phyloP scores from a whole-genome alignment of 768 basidiomycete species.

The Boletus coccyginus region DNA sequence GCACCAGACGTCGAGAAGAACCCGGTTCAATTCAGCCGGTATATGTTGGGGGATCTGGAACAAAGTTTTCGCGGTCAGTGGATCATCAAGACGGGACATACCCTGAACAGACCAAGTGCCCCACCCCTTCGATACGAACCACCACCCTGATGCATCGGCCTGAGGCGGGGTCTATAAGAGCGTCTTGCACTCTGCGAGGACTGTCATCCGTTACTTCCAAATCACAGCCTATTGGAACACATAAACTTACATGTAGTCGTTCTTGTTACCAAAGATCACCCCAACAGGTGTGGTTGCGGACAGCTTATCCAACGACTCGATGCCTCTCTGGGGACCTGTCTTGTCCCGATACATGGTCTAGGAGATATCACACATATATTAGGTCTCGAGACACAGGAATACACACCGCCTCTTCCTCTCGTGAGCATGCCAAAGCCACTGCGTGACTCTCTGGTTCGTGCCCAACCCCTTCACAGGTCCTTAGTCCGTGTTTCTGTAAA shows the following conservation, averaged over 20 bases:
- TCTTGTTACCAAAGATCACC: conserved; percentile 47
- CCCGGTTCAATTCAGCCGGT: conserved; percentile 25
- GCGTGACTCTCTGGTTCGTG: conserved; percentile 31
- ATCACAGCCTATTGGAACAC: background rate
- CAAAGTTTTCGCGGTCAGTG: background rate
- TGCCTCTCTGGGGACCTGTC: conserved; percentile 52
- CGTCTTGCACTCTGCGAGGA: conserved; percentile 32
- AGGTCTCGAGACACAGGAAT: background rate
- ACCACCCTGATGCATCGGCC: conserved; percentile 25
- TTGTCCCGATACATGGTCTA: conserved; percentile 65
- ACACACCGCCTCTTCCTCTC: conserved; percentile 61
- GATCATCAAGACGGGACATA: no score
- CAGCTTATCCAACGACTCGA: conserved; percentile 42
- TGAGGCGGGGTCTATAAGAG: conserved; percentile 24
- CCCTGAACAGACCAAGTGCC: conserved; percentile 31
- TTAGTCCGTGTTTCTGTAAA: conserved; percentile 46
- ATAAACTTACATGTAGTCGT: conserved; percentile 50
- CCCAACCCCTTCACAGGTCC: conserved; percentile 33
- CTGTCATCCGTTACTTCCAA: conserved; percentile 12
- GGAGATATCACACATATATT: background rate
- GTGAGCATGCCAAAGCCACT: conserved; percentile 55
- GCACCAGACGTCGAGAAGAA: conserved; percentile 24
- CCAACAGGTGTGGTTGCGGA: conserved; percentile 47
- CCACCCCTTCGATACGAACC: conserved; percentile 24
- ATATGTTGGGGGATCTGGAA: conserved; percentile 27